Base-by-base conservation (phyloP, 495 filamentous ascomycete genomes). In the Cercophora sp. region DNA sequence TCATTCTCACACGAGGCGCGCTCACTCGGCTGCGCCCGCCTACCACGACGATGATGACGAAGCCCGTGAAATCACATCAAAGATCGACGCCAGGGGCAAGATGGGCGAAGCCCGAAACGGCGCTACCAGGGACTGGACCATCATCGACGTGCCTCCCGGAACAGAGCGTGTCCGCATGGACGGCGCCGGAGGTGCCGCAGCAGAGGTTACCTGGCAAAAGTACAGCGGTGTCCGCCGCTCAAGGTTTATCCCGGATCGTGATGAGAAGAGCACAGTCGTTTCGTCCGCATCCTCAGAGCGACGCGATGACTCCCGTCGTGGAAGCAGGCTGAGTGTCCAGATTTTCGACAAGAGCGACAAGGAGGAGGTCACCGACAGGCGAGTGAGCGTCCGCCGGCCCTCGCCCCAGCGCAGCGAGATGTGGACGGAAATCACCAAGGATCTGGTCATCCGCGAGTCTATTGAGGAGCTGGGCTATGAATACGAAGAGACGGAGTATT, bases 401-500 rank as follows among this genome's bases (percentile, higher is more conserved):
- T 51, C 48, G 1, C 60, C 71, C 8, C 72, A 75, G 25, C 75
- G 79, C 46, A 84, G 82, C 41, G 81, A 87, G 52, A 85, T 95
- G 67, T 97, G 94, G 94, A 98, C 93, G 0, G 93, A 97, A 65
- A 91, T 98, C 59, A 95, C 91, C 6, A 96, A 95, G 71, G 90
- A 96, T 58, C 68, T 98, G 41, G 89, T 98, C 10, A 78, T 85
- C 32, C 80, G 82, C 49, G 92, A 97, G 63, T 94, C 93, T 0
- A 89, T 98, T 57, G 85, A 95, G 54, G 72, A 84, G 46, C 65
- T 83, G 52, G 90, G 89, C 0, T 97, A 94, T 68, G 88, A 89
- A 57, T 97, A 83, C 61, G 91, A 97, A 62, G 92, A 97, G 73
- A 93, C 89, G 2, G 86, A 88, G 44, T 81, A 71, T 42, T 95